phyloP scores from a whole-genome alignment of 768 basidiomycete genomes.

The Mrakia blollopis region DNA sequence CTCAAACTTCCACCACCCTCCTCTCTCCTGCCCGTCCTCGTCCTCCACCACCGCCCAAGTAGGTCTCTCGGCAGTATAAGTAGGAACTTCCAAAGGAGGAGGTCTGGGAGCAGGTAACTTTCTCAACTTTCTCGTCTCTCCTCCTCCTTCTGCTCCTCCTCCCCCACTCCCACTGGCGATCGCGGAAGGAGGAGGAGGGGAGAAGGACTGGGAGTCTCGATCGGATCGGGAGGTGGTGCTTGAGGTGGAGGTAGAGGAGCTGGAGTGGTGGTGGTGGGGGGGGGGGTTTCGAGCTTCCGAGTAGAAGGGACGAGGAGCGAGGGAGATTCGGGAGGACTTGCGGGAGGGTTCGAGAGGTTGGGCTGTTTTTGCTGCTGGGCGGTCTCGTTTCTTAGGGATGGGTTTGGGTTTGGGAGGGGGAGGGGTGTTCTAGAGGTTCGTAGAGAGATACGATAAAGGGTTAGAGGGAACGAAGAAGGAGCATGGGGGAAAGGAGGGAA shows the following conservation, averaged over 20 bases:
- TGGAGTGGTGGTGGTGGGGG: too few relatives aligned
- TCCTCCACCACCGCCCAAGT: background rate
- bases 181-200: background rate
- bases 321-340: conserved; percentile 23
- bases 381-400: background rate
- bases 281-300: background rate
- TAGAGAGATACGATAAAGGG: background rate
- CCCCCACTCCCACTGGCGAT: too few relatives aligned
- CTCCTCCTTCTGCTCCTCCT: background rate
- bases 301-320: conserved; percentile 7
- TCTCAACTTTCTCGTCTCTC: background rate
- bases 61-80: background rate
- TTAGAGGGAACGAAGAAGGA: background rate
- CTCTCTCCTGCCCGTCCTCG: conserved; percentile 7
- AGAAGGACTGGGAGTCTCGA: background rate
- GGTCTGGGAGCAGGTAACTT: background rate
- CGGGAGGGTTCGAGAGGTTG: conserved; percentile 14
- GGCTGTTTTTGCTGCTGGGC: background rate
- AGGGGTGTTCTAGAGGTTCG: background rate
- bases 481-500: background rate
- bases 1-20: conserved; percentile 24
- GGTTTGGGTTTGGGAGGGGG: background rate
- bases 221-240: background rate
- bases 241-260: background rate
- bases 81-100: background rate